These are phyloP conservation scores for Rhododendron simsii DNA, from an alignment of 148 eudicot species.

Conservation along the genomic window DNA sequence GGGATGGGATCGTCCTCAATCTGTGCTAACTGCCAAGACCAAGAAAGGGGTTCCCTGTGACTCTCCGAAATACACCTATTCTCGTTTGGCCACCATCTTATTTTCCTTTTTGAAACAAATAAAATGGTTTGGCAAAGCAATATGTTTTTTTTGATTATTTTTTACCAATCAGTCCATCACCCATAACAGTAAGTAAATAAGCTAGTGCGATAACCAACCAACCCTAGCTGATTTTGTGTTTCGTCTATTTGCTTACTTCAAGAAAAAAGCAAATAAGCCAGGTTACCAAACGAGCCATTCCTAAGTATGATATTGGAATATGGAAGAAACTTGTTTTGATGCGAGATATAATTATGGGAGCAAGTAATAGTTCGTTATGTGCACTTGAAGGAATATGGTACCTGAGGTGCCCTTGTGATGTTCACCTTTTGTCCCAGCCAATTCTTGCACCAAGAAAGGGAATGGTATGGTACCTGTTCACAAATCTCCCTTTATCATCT, in stretches of 20 bases:
- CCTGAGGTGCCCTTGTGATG: slow-evolving; percentile 99
- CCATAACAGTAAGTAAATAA: not conserved
- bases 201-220: not conserved
- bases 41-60: not conserved
- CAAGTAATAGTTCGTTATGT: not conserved
- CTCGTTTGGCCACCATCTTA: not conserved
- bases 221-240: not conserved
- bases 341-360: not conserved
- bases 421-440: slow-evolving; percentile 93
- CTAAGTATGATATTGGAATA: not conserved
- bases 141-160: not conserved
- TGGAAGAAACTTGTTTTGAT: not conserved
- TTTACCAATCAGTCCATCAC: not conserved
- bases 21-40: not conserved
- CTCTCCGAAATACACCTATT: not conserved
- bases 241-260: not conserved
- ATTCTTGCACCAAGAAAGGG: slow-evolving; percentile 98
- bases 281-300: not conserved
- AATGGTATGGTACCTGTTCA: slow-evolving; percentile 86
- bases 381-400: slow-evolving; percentile 17
- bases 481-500: not conserved
- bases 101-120: not conserved
- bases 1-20: not conserved
- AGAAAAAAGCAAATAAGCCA: not conserved
- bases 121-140: not conserved